A percentile compares a stretch with the other conserved stretches of the same genome.
phyloP scores from a whole-genome alignment of 768 basidiomycete species.

The Xerocomellus intermedius region DNA sequence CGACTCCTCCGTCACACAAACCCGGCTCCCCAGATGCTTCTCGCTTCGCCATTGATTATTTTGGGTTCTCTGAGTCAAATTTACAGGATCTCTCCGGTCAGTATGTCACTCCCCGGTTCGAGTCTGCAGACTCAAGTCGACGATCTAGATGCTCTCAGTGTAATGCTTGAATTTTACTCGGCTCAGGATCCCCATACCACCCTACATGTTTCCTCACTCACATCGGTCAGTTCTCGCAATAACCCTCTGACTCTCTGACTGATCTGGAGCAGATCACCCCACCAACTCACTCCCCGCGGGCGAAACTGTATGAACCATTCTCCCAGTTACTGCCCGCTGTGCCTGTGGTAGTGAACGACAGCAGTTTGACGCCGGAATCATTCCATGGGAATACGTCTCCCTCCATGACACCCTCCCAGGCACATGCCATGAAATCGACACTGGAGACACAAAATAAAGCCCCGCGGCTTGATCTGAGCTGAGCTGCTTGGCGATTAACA shows the following conservation, averaged over 20 bases:
- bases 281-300: slow-evolving; percentile 41
- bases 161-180: slow-evolving; percentile 71
- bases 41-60: slow-evolving; percentile 66
- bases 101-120: slow-evolving; percentile 7
- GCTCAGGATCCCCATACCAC: slow-evolving; percentile 54
- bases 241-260: slow-evolving; percentile 2
- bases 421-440: slow-evolving; percentile 9
- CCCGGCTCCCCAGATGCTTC: slow-evolving; percentile 68
- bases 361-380: slow-evolving; percentile 55
- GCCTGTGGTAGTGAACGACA: slow-evolving; percentile 30
- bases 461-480: slow-evolving; percentile 30
- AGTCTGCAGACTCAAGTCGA: slow-evolving; percentile 3
- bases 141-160: slow-evolving; percentile 54
- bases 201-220: slow-evolving; percentile 50
- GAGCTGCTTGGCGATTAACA: slow-evolving; percentile 1
- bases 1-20: slow-evolving; percentile 78
- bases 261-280: slow-evolving; percentile 44
- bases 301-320: slow-evolving; percentile 41
- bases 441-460: slow-evolving; percentile 19
- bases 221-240: slow-evolving; percentile 42
- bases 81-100: slow-evolving; percentile 60
- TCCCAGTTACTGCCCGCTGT: slow-evolving; percentile 29
- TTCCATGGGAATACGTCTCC: slow-evolving; percentile 60
- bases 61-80: slow-evolving; percentile 60
- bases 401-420: slow-evolving; percentile 29